A percentile compares a stretch with the other conserved stretches of the same genome.
Conservation (phyloP, 2,329 filamentous ascomycete species). For the Neopestalotiopsis rosae region DNA sequence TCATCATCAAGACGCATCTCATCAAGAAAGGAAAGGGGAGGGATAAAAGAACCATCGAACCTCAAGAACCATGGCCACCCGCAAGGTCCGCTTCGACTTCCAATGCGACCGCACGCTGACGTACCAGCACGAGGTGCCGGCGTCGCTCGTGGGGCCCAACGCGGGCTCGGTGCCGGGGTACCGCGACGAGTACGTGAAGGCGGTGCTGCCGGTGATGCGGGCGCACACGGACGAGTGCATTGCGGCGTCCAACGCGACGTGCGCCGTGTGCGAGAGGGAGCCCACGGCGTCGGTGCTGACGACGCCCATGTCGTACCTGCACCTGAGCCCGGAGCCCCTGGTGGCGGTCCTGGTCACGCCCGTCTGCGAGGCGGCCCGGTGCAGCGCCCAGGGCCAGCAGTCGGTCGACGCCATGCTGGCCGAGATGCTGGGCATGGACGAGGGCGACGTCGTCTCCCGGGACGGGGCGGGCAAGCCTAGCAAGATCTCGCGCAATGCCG, state of each 20-base stretch:
- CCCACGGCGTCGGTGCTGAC: slow-evolving; percentile 17
- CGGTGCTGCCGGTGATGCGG: slow-evolving; percentile 19
- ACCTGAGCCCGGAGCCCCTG: slow-evolving; percentile 15
- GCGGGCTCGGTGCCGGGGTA: neutral
- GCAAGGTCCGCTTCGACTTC: slow-evolving; percentile 18
- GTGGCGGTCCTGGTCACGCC: slow-evolving; percentile 17
- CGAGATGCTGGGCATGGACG: slow-evolving; percentile 14
- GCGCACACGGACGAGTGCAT: slow-evolving; percentile 18
- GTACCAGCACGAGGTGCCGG: slow-evolving; percentile 17
- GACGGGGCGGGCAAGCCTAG: neutral
- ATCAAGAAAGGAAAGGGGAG: too few species aligned
- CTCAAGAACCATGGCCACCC: slow-evolving; percentile 14
- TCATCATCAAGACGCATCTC: too few species aligned
- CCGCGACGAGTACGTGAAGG: slow-evolving; percentile 17
- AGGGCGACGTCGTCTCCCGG: slow-evolving; percentile 3
- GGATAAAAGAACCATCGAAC: neutral
- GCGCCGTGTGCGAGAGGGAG: slow-evolving; percentile 14
- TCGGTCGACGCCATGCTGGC: slow-evolving; percentile 11
- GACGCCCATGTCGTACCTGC: slow-evolving; percentile 21
- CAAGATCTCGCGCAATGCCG: neutral
- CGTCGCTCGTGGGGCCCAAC: slow-evolving; percentile 10
- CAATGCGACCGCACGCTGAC: slow-evolving; percentile 13
- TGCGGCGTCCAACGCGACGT: slow-evolving; percentile 5
- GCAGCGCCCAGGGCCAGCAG: slow-evolving; percentile 11
- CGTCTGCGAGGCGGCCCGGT: slow-evolving; percentile 17